Conservation (phyloP, 495 filamentous ascomycete genomes). For the Daldinia grandis region DNA sequence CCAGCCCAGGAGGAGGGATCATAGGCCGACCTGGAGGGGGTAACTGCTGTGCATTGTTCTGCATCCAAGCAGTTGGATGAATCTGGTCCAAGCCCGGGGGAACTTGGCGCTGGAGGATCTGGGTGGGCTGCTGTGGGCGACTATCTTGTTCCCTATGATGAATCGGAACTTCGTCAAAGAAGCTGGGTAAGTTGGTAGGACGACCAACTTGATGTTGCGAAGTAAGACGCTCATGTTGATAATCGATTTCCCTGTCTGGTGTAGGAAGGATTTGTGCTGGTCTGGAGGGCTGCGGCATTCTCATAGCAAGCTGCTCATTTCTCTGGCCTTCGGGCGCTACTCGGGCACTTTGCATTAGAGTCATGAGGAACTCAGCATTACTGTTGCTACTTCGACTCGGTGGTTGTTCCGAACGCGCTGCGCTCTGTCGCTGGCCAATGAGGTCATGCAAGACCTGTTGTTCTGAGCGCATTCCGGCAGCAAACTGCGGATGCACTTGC, state of each 20-base stretch:
- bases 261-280: constrained; percentile 48
- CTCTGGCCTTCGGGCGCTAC: constrained; percentile 54
- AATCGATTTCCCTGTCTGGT: constrained; percentile 54
- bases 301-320: constrained; percentile 51
- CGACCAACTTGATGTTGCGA: constrained; percentile 44
- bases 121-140: constrained; percentile 59
- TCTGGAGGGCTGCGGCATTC: constrained; percentile 50
- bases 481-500: constrained; percentile 49
- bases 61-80: constrained; percentile 52
- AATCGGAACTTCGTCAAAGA: constrained; percentile 54
- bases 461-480: constrained; percentile 53
- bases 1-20: constrained; percentile 62
- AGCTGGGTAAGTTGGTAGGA: constrained; percentile 47
- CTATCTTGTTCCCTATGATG: constrained; percentile 51
- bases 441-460: constrained; percentile 63
- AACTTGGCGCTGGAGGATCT: constrained; percentile 64
- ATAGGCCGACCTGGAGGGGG: constrained; percentile 55
- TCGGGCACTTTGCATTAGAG: constrained; percentile 60
- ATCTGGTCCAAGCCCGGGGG: constrained; percentile 61
- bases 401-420: constrained; percentile 49
- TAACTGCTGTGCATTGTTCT: constrained; percentile 51
- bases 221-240: constrained; percentile 48
- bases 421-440: constrained; percentile 55
- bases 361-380: constrained; percentile 64
- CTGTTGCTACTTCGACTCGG: constrained; percentile 52